Evolutionary conservation across 306 rosid genomes (phyloP).

Genomic region (Phaseolus lunatus): DNA sequence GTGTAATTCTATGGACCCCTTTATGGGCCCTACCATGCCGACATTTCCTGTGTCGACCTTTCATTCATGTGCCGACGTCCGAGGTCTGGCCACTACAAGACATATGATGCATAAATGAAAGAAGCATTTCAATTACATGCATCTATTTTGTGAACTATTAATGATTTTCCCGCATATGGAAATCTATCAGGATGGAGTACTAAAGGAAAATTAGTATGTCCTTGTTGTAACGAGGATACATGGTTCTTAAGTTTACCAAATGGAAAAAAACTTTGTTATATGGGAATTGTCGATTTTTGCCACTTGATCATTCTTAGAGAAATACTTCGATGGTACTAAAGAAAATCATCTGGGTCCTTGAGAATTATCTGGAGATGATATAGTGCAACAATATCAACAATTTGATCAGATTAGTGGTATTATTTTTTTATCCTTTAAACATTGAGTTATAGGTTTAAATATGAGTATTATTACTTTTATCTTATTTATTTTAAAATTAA

Average conservation of each 20-base stretch:
- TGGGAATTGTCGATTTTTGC: background rate
- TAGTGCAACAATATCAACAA: background rate
- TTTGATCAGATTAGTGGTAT: background rate
- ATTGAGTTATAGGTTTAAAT: no score
- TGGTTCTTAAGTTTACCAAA: background rate
- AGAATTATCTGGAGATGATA: background rate
- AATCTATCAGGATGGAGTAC: slow-evolving; percentile 10
- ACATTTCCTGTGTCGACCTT: no score
- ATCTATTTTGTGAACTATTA: slow-evolving; percentile 10
- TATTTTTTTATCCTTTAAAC: no score
- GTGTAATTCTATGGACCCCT: no score
- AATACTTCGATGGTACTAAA: background rate
- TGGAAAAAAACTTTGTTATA: background rate
- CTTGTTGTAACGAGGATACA: background rate
- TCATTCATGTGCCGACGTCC: no score
- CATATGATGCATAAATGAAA: background rate
- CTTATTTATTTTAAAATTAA: no score
- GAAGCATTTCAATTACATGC: background rate
- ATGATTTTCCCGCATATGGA: slow-evolving; percentile 24
- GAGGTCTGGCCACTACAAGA: no score
- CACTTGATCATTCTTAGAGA: background rate
- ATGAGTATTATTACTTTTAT: no score
- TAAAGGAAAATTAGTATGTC: background rate
- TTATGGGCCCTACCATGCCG: no score
- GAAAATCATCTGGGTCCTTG: background rate